Evolutionary conservation across 352 stramenopile species (phyloP).

Genomic region (Pythium brassicae): DNA sequence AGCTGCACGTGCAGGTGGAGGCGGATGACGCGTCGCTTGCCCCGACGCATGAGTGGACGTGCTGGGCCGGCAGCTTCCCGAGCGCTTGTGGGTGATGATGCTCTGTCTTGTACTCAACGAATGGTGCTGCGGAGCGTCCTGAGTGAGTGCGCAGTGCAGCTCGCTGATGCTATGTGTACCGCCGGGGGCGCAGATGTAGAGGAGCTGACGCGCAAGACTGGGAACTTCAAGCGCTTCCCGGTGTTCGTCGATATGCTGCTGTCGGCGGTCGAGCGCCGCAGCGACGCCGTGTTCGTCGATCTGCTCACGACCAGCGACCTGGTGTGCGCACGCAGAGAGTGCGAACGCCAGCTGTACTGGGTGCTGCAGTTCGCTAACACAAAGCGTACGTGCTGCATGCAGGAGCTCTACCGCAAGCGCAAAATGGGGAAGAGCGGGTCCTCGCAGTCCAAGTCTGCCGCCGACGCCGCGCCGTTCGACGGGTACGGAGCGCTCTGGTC

Average conservation of each 20-base stretch:
- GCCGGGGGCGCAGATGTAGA: slow-evolving; percentile 60
- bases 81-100: slow-evolving; percentile 25
- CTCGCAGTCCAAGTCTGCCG: neutral
- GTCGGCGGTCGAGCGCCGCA: slow-evolving; percentile 66
- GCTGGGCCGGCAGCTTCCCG: slow-evolving; percentile 66
- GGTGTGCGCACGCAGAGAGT: slow-evolving; percentile 24
- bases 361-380: neutral
- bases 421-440: slow-evolving; percentile 41
- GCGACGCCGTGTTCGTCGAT: slow-evolving; percentile 88
- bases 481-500: neutral
- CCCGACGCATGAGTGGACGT: slow-evolving; percentile 11
- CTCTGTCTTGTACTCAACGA: neutral
- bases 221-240: slow-evolving; percentile 91
- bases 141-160: neutral
- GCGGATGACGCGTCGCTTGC: slow-evolving; percentile 24
- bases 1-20: slow-evolving; percentile 70
- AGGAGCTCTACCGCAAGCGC: slow-evolving; percentile 74
- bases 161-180: neutral
- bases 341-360: neutral
- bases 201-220: slow-evolving; percentile 91
- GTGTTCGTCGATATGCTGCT: slow-evolving; percentile 93
- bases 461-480: slow-evolving; percentile 14
- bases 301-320: slow-evolving; percentile 88
- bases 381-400: neutral
- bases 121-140: too few species aligned